Conservation (phyloP, 73 alveolate species). For the Paramecium biaurelia region DNA sequence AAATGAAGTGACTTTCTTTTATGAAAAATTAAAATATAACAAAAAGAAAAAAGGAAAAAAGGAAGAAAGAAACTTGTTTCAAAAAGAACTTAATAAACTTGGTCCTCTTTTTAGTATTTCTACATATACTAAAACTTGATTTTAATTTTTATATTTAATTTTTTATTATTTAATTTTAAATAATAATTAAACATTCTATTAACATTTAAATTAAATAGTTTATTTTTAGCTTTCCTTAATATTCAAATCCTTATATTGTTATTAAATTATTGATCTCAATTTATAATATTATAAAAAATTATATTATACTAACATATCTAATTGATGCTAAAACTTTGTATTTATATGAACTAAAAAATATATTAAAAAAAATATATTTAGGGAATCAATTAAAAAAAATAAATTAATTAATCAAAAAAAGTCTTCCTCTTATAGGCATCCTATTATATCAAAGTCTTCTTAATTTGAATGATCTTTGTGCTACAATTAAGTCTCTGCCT, state of each 20-base stretch:
- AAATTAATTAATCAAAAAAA: not conserved
- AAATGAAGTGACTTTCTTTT: slow-evolving; percentile 10
- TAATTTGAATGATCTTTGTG: not conserved
- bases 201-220: no score
- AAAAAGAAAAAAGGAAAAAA: slow-evolving; percentile 36
- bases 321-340: not conserved
- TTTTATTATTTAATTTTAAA: not conserved
- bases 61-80: slow-evolving; percentile 36
- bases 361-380: no score
- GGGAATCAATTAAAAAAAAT: not conserved
- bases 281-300: not conserved
- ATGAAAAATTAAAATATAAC: slow-evolving; percentile 31
- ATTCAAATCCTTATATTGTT: no score
- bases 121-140: not conserved
- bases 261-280: no score
- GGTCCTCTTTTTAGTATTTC: slow-evolving; percentile 3
- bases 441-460: not conserved
- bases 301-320: no score
- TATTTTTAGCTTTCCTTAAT: not conserved
- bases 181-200: not conserved
- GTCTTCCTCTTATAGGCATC: not conserved
- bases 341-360: no score
- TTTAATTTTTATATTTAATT: not conserved
- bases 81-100: slow-evolving; percentile 33
- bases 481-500: not conserved